Evolutionary conservation across 768 basidiomycete genomes (phyloP), one percentile per base, ranked within the genome.

Genomic region (Terana coerulea): DNA sequence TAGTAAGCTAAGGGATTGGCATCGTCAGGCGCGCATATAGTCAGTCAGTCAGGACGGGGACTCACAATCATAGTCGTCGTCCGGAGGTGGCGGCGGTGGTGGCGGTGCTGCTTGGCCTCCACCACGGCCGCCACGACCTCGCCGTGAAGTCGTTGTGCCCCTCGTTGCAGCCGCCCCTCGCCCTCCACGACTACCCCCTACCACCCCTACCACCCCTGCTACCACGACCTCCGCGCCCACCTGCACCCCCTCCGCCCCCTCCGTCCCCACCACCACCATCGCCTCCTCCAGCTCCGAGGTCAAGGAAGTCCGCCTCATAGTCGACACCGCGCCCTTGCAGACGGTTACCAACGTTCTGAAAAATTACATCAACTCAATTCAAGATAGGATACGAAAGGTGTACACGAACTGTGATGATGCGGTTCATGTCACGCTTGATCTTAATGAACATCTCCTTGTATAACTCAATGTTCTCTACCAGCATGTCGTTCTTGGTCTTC

Each of bases 381-480:
- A 29, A 29, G 11, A n/a, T n/a, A n/a, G n/a, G n/a, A n/a, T n/a
- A 5, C 19, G 28, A 29, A 21, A 24, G 11, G 6, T n/a, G n/a
- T n/a, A 17, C 11, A 12, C 26, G 8, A 1, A 47, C 79, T 49
- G 76, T 67, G 7, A 81, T 69, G 36, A 95, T 79, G 50, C 79
- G 84, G n/a, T 80, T 71, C 60, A 98, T 94, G 56, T 95, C 84
- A 42, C 80, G 73, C 52, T 75, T 79, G 2, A 91, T 86, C 55
- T 79, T 79, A 47, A 91, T 69, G 59, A 80, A 98, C 74, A 98
- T 94, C 47, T 93, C 90, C 56, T 90, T 90, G 65, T 99, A 99
- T 64, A 95, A 86, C 8, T 87, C 81, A 42, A 98, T 76, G 49
- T 82, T 86, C 63, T 88, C 79, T 17, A 69, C 63, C 17, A 99